Percentiles rank a stretch among this genome's conserved stretches.
These are phyloP conservation scores for Huntiella bhutanensis DNA, from an alignment of 2,329 filamentous ascomycete species.

Conservation along the genomic window DNA sequence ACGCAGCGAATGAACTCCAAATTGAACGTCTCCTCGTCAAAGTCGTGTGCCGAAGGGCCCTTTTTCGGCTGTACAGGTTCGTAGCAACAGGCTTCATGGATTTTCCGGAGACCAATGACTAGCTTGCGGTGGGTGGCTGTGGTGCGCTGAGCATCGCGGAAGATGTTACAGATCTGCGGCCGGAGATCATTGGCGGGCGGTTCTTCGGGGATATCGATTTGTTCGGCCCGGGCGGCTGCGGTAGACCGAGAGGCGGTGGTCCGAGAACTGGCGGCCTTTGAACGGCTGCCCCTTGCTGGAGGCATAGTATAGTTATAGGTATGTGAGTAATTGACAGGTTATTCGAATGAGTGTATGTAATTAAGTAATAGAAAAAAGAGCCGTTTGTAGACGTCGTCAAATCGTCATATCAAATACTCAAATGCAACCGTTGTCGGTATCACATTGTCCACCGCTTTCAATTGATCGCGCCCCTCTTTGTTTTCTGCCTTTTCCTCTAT, in stretches of 20 bases:
- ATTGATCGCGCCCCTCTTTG: slow-evolving; percentile 1
- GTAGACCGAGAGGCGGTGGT: slow-evolving; percentile 25
- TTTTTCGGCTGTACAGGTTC: slow-evolving; percentile 36
- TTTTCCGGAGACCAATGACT: slow-evolving; percentile 68
- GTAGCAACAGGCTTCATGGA: slow-evolving; percentile 70
- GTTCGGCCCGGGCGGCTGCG: slow-evolving; percentile 15
- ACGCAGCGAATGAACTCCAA: slow-evolving; percentile 68
- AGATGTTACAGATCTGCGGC: slow-evolving; percentile 51
- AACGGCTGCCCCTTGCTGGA: slow-evolving; percentile 21
- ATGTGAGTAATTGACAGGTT: no score
- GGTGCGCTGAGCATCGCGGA: slow-evolving; percentile 69
- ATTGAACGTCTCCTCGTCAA: slow-evolving; percentile 76
- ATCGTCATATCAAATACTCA: no score
- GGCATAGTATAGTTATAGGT: no score
- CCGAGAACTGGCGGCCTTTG: slow-evolving; percentile 24
- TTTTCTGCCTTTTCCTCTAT: slow-evolving; percentile 1
- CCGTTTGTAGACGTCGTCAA: no score
- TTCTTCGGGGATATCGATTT: slow-evolving; percentile 46
- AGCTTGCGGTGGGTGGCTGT: slow-evolving; percentile 82
- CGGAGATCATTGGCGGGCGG: slow-evolving; percentile 52
- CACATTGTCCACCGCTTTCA: no score
- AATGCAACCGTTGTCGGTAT: no score
- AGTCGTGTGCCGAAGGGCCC: slow-evolving; percentile 36
- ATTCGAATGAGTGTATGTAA: no score
- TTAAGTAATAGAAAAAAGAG: no score